phyloP scores from a whole-genome alignment of 148 eudicot species.

The Cornus controversa region DNA sequence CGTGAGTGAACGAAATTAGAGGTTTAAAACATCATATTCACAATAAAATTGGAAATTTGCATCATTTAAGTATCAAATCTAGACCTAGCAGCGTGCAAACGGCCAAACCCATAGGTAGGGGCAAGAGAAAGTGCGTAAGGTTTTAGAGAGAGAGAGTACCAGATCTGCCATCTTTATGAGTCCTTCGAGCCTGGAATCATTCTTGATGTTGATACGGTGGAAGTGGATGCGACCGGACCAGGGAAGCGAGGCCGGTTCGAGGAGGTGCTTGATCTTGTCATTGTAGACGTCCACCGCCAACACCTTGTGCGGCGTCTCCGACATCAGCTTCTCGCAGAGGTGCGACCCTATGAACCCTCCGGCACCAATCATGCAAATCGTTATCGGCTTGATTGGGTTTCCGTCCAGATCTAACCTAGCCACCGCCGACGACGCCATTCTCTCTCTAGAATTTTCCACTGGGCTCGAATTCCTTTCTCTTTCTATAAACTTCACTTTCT shows the following conservation, averaged over 20 bases:
- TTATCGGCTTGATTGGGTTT: conserved; percentile 56
- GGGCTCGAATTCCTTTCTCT: background rate
- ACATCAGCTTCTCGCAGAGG: conserved; percentile 84
- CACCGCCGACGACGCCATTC: conserved; percentile 46
- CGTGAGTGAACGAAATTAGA: no score
- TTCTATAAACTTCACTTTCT: background rate
- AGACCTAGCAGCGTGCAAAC: background rate
- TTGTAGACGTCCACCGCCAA: conserved; percentile 89
- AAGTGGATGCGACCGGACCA: conserved; percentile 76
- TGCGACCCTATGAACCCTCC: conserved; percentile 98
- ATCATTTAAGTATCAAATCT: background rate
- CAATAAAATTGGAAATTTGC: background rate
- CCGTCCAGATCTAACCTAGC: conserved; percentile 91
- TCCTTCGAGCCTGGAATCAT: conserved; percentile 95
- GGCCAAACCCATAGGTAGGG: no score
- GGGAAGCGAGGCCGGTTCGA: conserved; percentile 60
- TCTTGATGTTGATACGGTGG: conserved; percentile 87
- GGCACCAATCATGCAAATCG: conserved; percentile 97
- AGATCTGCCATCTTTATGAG: conserved; percentile 94
- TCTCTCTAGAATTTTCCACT: no score
- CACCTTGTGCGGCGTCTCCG: conserved; percentile 87
- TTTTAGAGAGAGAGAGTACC: conserved; percentile 33
- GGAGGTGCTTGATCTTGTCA: conserved; percentile 94
- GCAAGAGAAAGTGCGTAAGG: background rate
- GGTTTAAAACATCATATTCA: no score